These are phyloP conservation scores for Paecilomyces variotii DNA, from an alignment of 2,329 filamentous ascomycete genomes.

Conservation along the genomic window DNA sequence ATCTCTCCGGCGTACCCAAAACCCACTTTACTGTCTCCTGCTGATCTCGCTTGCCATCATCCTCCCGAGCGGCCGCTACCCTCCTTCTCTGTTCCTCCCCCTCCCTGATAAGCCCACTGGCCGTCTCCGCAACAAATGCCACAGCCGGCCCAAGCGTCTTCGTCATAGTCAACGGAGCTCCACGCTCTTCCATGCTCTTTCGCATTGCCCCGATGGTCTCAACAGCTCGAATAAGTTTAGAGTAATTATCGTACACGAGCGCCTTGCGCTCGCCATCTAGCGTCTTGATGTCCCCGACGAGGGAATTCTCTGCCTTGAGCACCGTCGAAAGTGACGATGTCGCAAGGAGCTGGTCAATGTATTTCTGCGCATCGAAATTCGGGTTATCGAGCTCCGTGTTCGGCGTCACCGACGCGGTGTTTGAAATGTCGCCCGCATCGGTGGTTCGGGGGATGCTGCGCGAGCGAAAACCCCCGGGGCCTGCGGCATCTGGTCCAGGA, in stretches of 20 bases:
- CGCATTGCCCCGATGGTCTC: slow-evolving; percentile 78
- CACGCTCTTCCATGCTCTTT: slow-evolving; percentile 39
- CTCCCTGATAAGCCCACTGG: slow-evolving; percentile 30
- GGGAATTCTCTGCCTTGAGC: slow-evolving; percentile 36
- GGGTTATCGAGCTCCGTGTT: slow-evolving; percentile 61
- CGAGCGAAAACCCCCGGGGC: slow-evolving; percentile 19
- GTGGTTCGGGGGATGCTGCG: slow-evolving; percentile 35
- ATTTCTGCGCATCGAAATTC: slow-evolving; percentile 63
- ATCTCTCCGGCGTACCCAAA: slow-evolving; percentile 30
- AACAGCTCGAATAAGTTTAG: slow-evolving; percentile 90
- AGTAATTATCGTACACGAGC: slow-evolving; percentile 96
- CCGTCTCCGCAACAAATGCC: slow-evolving; percentile 38
- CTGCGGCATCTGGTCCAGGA: slow-evolving; percentile 26
- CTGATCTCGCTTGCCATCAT: slow-evolving; percentile 19
- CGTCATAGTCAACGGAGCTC: slow-evolving; percentile 38
- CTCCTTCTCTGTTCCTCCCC: slow-evolving; percentile 26
- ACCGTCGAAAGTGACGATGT: slow-evolving; percentile 36
- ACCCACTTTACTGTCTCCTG: slow-evolving; percentile 40
- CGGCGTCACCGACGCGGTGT: slow-evolving; percentile 19
- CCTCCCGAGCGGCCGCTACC: slow-evolving; percentile 16
- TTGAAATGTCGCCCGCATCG: slow-evolving; percentile 32
- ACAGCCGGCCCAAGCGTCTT: slow-evolving; percentile 36
- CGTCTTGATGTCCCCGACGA: slow-evolving; percentile 67
- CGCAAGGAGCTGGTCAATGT: slow-evolving; percentile 34
- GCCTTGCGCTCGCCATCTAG: slow-evolving; percentile 95